Conservation (phyloP, 2,329 filamentous ascomycete genomes). For the Neurospora sp. region DNA sequence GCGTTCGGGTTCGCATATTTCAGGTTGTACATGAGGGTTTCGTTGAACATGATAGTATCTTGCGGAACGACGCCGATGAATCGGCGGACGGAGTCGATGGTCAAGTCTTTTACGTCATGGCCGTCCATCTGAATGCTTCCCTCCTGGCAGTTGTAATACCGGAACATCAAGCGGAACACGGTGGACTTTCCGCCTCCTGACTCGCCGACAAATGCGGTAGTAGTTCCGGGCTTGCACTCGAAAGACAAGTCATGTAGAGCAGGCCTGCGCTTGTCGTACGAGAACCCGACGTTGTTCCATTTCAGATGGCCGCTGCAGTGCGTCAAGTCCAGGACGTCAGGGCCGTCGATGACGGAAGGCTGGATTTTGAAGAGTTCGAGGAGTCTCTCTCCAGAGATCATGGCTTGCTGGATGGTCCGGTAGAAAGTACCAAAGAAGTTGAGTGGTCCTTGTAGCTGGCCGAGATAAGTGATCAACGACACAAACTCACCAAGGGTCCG, state of each 20-base stretch:
- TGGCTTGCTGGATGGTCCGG: constrained; percentile 85
- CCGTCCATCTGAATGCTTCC: constrained; percentile 81
- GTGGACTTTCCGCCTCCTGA: constrained; percentile 97
- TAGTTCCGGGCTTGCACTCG: constrained; percentile 78
- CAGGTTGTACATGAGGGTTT: constrained; percentile 45
- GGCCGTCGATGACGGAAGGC: constrained; percentile 76
- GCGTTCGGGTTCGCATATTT: constrained; percentile 40
- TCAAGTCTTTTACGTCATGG: constrained; percentile 72
- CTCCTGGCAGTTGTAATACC: constrained; percentile 80
- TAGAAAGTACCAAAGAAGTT: constrained; percentile 95
- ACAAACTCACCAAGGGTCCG: constrained; percentile 63
- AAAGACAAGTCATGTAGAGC: constrained; percentile 79
- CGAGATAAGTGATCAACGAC: constrained; percentile 63
- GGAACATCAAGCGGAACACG: constrained; percentile 88
- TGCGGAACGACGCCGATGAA: constrained; percentile 96
- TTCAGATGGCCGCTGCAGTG: constrained; percentile 71
- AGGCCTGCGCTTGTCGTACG: constrained; percentile 78
- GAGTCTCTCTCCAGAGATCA: constrained; percentile 95
- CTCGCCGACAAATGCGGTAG: constrained; percentile 90
- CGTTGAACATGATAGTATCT: constrained; percentile 65
- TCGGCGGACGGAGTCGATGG: constrained; percentile 83
- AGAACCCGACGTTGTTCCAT: constrained; percentile 83
- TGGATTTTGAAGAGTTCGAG: constrained; percentile 94
- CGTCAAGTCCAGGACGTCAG: constrained; percentile 50
- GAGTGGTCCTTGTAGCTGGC: constrained; percentile 68